Percentiles rank a stretch among this genome's conserved stretches.
These are phyloP conservation scores for Acanthamoeba polyphaga DNA, from an alignment of 208 protist genomes.

Conservation along the genomic window DNA sequence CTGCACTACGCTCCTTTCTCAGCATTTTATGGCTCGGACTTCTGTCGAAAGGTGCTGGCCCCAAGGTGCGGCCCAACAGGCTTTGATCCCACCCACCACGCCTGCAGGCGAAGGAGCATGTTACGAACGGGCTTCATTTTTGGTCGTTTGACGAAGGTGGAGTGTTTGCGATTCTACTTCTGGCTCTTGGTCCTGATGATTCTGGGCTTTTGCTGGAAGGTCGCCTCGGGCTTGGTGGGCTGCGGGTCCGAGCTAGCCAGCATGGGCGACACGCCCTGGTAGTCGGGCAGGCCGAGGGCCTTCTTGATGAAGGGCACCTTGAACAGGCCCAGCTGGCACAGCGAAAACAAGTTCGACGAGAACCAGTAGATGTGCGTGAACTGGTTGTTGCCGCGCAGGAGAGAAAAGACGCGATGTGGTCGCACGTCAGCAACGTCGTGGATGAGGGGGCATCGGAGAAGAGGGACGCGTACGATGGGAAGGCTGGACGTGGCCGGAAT, in stretches of 20 bases:
- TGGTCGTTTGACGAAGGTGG: background rate
- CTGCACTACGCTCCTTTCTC: too few species aligned
- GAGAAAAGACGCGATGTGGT: background rate
- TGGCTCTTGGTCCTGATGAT: background rate
- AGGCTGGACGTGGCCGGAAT: constrained; percentile 28
- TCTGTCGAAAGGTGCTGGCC: too few species aligned
- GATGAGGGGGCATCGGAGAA: background rate
- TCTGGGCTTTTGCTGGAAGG: constrained; percentile 1
- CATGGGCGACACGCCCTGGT: background rate
- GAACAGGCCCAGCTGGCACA: constrained; percentile 1
- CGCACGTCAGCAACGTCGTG: background rate
- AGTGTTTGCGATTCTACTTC: background rate
- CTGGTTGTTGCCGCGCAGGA: background rate
- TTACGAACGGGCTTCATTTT: background rate
- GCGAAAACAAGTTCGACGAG: constrained; percentile 41
- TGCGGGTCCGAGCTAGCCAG: background rate
- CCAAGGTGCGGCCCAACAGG: too few species aligned
- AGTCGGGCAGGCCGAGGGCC: constrained; percentile 10
- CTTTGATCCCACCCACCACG: too few species aligned
- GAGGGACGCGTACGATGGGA: background rate
- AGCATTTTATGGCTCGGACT: too few species aligned
- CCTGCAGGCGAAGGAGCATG: too few species aligned
- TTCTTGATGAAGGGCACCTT: constrained; percentile 21
- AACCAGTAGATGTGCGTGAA: constrained; percentile 31
- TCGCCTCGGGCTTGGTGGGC: background rate